Conservation (phyloP, 805 yeast species). For the Starmerella stigmatis region DNA sequence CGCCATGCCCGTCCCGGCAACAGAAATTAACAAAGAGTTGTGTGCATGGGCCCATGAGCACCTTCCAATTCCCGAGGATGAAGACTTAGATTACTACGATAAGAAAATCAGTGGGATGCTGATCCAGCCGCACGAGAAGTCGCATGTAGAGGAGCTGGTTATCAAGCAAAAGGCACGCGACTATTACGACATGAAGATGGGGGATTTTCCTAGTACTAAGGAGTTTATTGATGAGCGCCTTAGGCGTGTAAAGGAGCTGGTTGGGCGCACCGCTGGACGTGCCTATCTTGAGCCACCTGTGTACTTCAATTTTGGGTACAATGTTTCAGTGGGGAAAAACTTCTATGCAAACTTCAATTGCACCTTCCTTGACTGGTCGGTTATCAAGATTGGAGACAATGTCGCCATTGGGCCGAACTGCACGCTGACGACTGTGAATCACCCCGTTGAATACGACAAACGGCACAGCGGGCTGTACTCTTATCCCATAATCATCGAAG, state of each 20-base stretch:
- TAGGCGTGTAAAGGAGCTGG: slow-evolving; percentile 24
- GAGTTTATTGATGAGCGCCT: slow-evolving; percentile 28
- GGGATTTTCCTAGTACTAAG: slow-evolving; percentile 31
- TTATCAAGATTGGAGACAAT: slow-evolving; percentile 49
- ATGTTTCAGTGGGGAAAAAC: slow-evolving; percentile 45
- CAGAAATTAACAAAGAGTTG: slow-evolving; percentile 14
- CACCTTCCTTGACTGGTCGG: slow-evolving; percentile 47
- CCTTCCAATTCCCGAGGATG: slow-evolving; percentile 13
- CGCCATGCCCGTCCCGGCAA: slow-evolving; percentile 11
- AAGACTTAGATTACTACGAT: slow-evolving; percentile 36
- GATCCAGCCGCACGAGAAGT: slow-evolving; percentile 32
- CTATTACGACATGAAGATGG: slow-evolving; percentile 25
- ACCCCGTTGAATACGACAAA: slow-evolving; percentile 43
- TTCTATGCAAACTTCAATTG: slow-evolving; percentile 48
- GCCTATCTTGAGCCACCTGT: slow-evolving; percentile 45
- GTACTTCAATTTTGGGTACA: slow-evolving; percentile 58
- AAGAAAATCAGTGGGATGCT: slow-evolving; percentile 45
- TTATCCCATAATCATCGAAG: slow-evolving; percentile 47
- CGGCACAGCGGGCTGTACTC: slow-evolving; percentile 43
- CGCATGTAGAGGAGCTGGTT: slow-evolving; percentile 26
- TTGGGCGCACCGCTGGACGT: slow-evolving; percentile 41
- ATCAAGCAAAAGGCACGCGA: slow-evolving; percentile 30
- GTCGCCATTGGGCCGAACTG: slow-evolving; percentile 56
- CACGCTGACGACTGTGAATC: slow-evolving; percentile 51
- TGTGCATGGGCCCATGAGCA: slow-evolving; percentile 20